Evolutionary conservation across 768 basidiomycete species (phyloP).

Genomic region (Lentinula sp.): DNA sequence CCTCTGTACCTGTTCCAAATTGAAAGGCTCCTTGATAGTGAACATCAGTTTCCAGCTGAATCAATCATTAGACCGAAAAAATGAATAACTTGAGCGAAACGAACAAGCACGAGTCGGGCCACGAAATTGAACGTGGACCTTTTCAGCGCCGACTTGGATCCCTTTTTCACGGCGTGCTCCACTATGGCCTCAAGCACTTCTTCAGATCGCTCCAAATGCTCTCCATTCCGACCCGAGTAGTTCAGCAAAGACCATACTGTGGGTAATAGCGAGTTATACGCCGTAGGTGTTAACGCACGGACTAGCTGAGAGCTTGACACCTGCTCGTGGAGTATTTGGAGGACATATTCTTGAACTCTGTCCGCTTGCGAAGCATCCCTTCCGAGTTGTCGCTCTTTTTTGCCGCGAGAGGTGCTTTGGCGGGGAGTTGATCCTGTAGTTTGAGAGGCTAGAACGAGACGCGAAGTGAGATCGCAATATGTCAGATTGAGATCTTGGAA

Average conservation of each 20-base stretch:
- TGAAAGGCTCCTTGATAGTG: conserved; percentile 47
- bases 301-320: conserved; percentile 33
- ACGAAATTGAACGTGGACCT: conserved; percentile 70
- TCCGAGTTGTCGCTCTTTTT: conserved; percentile 12
- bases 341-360: conserved; percentile 55
- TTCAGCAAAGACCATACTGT: conserved; percentile 74
- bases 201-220: conserved; percentile 14
- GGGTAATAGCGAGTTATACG: conserved; percentile 67
- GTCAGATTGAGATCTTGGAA: conserved; percentile 69
- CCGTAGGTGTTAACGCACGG: conserved; percentile 43
- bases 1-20: conserved; percentile 18
- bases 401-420: conserved; percentile 14
- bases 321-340: conserved; percentile 49
- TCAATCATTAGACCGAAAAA: background rate
- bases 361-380: conserved; percentile 35
- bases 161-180: conserved; percentile 56
- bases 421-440: conserved; percentile 6
- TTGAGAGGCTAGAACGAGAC: conserved; percentile 41
- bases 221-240: conserved; percentile 24
- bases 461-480: conserved; percentile 72
- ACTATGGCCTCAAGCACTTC: conserved; percentile 50
- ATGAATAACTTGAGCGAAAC: conserved; percentile 13
- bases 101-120: conserved; percentile 61
- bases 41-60: conserved; percentile 54
- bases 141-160: conserved; percentile 61